These are phyloP conservation scores for Neofusicoccum cordaticola DNA, from an alignment of 2,329 filamentous ascomycete species.

Conservation along the genomic window DNA sequence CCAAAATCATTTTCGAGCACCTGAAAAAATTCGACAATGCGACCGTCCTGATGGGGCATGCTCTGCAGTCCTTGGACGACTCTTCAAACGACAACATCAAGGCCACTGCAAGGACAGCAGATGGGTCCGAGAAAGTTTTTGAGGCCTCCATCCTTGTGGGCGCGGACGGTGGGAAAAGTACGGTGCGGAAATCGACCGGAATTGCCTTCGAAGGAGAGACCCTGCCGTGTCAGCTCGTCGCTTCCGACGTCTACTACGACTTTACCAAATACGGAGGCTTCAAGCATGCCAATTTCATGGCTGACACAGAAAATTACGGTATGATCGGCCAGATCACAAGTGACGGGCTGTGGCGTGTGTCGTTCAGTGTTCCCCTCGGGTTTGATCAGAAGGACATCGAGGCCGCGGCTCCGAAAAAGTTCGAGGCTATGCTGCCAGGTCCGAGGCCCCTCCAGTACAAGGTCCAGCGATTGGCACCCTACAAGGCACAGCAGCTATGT, in stretches of 20 bases:
- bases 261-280: constrained; percentile 38
- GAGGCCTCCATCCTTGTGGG: constrained; percentile 30
- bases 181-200: constrained; percentile 20
- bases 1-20: constrained; percentile 26
- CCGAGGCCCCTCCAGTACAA: constrained; percentile 27
- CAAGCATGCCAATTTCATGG: constrained; percentile 38
- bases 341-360: constrained; percentile 41
- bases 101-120: not conserved
- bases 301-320: constrained; percentile 38
- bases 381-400: constrained; percentile 25
- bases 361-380: constrained; percentile 35
- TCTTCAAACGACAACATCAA: not conserved
- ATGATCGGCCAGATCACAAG: constrained; percentile 32
- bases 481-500: constrained; percentile 42
- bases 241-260: constrained; percentile 37
- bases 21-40: constrained; percentile 19
- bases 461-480: constrained; percentile 37
- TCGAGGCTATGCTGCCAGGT: constrained; percentile 31
- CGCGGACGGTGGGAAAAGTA: constrained; percentile 29
- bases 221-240: constrained; percentile 37
- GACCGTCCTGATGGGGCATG: constrained; percentile 25
- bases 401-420: constrained; percentile 27
- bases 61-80: constrained; percentile 22
- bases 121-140: constrained; percentile 19
- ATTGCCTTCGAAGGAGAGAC: constrained; percentile 33